phyloP scores from a whole-genome alignment of 2,329 filamentous ascomycete genomes.

The Neopestalotiopsis rosae region DNA sequence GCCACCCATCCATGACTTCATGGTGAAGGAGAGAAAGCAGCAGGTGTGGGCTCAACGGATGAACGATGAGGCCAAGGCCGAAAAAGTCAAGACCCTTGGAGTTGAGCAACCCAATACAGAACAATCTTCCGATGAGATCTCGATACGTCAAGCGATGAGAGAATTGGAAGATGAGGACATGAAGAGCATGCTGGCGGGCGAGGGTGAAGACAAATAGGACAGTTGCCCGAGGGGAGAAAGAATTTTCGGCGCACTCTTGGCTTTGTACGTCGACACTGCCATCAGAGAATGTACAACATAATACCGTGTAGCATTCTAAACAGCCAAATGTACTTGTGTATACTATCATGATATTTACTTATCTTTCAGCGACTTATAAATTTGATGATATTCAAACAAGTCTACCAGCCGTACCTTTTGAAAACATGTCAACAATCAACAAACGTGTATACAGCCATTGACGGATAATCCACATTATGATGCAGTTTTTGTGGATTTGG shows the following conservation, averaged over 20 bases:
- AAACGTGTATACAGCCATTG: not conserved
- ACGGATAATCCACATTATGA: not conserved
- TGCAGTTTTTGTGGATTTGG: not conserved
- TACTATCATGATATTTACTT: conserved; percentile 5
- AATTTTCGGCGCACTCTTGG: not conserved
- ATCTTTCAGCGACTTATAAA: not conserved
- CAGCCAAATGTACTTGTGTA: conserved; percentile 7
- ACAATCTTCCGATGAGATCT: not conserved
- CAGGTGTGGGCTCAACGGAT: conserved; percentile 3
- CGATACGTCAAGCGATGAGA: not conserved
- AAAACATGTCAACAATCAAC: not conserved
- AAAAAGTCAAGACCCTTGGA: not conserved
- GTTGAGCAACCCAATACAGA: not conserved
- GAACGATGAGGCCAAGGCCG: not conserved
- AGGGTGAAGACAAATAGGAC: not conserved
- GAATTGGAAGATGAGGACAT: conserved; percentile 8
- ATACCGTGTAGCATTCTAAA: conserved; percentile 2
- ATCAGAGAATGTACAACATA: conserved; percentile 3
- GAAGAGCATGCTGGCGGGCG: not conserved
- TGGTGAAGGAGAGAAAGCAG: conserved; percentile 35
- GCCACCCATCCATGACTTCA: conserved; percentile 46
- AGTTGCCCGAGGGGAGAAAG: not conserved
- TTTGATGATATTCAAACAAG: not conserved
- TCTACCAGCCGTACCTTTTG: not conserved
- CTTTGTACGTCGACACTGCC: not conserved